These are phyloP conservation scores for Candida gorgasii DNA, from an alignment of 805 yeast genomes.

Conservation along the genomic window DNA sequence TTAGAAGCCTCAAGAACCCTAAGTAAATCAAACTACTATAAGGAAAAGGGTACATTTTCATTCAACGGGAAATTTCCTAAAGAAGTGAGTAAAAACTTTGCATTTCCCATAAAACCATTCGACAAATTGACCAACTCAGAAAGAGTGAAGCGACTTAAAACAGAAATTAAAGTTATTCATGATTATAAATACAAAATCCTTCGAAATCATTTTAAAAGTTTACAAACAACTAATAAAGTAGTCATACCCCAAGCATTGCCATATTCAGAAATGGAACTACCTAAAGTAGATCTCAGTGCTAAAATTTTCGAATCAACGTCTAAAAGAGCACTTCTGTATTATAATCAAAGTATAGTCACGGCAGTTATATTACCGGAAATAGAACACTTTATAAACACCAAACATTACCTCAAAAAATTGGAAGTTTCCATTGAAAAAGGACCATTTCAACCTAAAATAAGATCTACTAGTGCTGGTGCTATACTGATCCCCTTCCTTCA, in stretches of 20 bases:
- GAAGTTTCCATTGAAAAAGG: slow-evolving; percentile 31
- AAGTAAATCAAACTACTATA: slow-evolving; percentile 1
- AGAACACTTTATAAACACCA: slow-evolving; percentile 35
- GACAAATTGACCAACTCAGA: slow-evolving; percentile 7
- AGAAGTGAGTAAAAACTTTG: slow-evolving; percentile 8
- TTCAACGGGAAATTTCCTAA: slow-evolving; percentile 14
- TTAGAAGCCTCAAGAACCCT: neutral
- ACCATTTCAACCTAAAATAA: slow-evolving; percentile 34
- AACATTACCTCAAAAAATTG: slow-evolving; percentile 22
- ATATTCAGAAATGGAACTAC: slow-evolving; percentile 18
- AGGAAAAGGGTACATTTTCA: slow-evolving; percentile 5
- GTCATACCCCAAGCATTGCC: slow-evolving; percentile 37
- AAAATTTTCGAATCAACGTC: slow-evolving; percentile 16
- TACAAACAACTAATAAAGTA: slow-evolving; percentile 25
- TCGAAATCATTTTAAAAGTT: slow-evolving; percentile 28
- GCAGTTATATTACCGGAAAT: slow-evolving; percentile 33
- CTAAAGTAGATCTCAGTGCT: slow-evolving; percentile 3
- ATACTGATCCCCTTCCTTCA: slow-evolving; percentile 28
- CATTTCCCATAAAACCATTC: slow-evolving; percentile 11
- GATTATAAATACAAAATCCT: slow-evolving; percentile 19
- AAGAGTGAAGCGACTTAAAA: slow-evolving; percentile 15
- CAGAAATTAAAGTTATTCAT: slow-evolving; percentile 14
- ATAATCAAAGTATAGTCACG: slow-evolving; percentile 34
- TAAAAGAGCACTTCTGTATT: slow-evolving; percentile 24
- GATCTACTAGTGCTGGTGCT: slow-evolving; percentile 33